Evolutionary conservation across 345 rosid genomes (phyloP).

Genomic region (Salix caprea): DNA sequence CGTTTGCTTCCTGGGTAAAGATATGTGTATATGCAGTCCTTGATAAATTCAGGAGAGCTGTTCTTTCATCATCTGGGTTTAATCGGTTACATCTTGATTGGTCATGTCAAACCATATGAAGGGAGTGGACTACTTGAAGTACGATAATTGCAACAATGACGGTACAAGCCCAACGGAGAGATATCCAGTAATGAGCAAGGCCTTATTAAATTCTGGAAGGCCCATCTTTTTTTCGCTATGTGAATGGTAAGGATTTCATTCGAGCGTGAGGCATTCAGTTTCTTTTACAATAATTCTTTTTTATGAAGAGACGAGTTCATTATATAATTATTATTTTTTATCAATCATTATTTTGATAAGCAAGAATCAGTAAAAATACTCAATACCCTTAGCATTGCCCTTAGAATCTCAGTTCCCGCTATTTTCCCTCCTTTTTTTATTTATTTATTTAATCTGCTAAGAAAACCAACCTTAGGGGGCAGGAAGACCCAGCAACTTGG

Average conservation of each 20-base stretch:
- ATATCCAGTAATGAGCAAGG: slow-evolving; percentile 88
- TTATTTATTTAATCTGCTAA: background rate
- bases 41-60: no score
- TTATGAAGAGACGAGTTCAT: no score
- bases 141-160: slow-evolving; percentile 71
- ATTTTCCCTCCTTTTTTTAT: no score
- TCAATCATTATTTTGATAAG: background rate
- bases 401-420: background rate
- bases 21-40: background rate
- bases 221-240: slow-evolving; percentile 81
- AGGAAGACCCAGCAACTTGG: slow-evolving; percentile 91
- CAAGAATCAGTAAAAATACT: background rate
- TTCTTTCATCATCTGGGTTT: no score
- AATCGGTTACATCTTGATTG: no score
- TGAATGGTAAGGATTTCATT: slow-evolving; percentile 52
- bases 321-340: no score
- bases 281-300: background rate
- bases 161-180: slow-evolving; percentile 63
- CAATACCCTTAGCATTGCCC: background rate
- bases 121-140: slow-evolving; percentile 93
- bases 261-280: no score
- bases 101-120: slow-evolving; percentile 8
- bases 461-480: slow-evolving; percentile 44
- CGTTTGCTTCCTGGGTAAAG: slow-evolving; percentile 79
- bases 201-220: slow-evolving; percentile 64